phyloP scores from a whole-genome alignment of 805 yeast genomes.

The Lipomyces oligophaga region DNA sequence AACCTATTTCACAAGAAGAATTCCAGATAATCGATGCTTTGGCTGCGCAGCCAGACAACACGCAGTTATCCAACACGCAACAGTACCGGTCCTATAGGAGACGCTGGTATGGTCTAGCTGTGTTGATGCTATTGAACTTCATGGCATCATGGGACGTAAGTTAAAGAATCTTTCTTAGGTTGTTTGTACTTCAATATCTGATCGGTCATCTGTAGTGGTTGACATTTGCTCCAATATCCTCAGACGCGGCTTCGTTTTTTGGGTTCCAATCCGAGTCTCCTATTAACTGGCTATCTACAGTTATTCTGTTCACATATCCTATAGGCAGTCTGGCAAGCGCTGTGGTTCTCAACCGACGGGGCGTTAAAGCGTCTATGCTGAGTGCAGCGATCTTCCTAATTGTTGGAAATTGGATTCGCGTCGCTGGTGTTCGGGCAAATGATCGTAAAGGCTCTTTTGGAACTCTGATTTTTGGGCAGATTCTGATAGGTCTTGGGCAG shows the following conservation, averaged over 20 bases:
- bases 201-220: slow-evolving; percentile 30
- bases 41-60: no score
- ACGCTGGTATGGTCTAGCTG: slow-evolving; percentile 37
- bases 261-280: slow-evolving; percentile 31
- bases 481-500: slow-evolving; percentile 37
- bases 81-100: slow-evolving; percentile 33
- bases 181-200: neutral
- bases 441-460: slow-evolving; percentile 31
- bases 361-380: slow-evolving; percentile 31
- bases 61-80: no score
- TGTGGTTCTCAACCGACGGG: slow-evolving; percentile 29
- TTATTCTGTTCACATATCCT: slow-evolving; percentile 34
- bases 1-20: no score
- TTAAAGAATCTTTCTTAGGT: neutral
- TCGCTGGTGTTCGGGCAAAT: slow-evolving; percentile 32
- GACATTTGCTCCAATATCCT: slow-evolving; percentile 36
- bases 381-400: slow-evolving; percentile 31
- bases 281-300: slow-evolving; percentile 38
- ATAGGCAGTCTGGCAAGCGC: slow-evolving; percentile 33
- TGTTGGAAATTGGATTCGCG: slow-evolving; percentile 36
- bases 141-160: slow-evolving; percentile 35
- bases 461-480: slow-evolving; percentile 37
- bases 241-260: slow-evolving; percentile 30
- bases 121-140: slow-evolving; percentile 34
- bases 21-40: no score